A percentile compares a stretch with the other conserved stretches of the same genome.
These are phyloP conservation scores for Gamarada debralockiae DNA, from an alignment of 495 filamentous ascomycete genomes.

Conservation along the genomic window DNA sequence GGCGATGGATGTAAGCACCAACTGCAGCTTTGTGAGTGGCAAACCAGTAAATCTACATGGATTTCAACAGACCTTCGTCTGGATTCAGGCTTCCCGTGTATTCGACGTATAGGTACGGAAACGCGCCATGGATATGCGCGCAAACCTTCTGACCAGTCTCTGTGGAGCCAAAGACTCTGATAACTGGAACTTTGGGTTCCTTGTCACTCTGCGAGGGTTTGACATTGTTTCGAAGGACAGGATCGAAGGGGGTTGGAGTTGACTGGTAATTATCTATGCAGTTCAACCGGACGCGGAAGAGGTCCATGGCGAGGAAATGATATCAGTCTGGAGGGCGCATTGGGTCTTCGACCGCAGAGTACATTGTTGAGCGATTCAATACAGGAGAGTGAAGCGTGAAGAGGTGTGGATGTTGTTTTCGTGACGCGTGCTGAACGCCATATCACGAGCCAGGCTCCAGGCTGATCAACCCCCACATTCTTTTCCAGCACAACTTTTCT, in stretches of 20 bases:
- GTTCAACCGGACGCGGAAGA: conserved; percentile 84
- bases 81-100: conserved; percentile 68
- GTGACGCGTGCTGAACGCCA: background rate
- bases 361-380: background rate
- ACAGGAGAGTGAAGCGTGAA: background rate
- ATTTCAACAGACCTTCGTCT: conserved; percentile 53
- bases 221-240: conserved; percentile 60
- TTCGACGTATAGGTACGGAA: conserved; percentile 90
- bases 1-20: conserved; percentile 60
- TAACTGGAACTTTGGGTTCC: conserved; percentile 74
- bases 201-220: conserved; percentile 45
- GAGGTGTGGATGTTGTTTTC: conserved; percentile 3
- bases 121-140: conserved; percentile 92
- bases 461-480: background rate
- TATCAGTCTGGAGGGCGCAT: conserved; percentile 2
- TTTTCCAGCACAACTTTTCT: no score
- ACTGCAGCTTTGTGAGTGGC: conserved; percentile 41
- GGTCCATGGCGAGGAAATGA: conserved; percentile 41
- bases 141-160: conserved; percentile 96
- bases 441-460: background rate
- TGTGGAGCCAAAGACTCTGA: conserved; percentile 88
- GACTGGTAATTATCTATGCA: conserved; percentile 93
- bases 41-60: background rate
- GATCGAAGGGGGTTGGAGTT: conserved; percentile 75
- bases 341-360: background rate